Conservation (phyloP, 2,329 filamentous ascomycete genomes). For the Trichoderma afroharzianum region DNA sequence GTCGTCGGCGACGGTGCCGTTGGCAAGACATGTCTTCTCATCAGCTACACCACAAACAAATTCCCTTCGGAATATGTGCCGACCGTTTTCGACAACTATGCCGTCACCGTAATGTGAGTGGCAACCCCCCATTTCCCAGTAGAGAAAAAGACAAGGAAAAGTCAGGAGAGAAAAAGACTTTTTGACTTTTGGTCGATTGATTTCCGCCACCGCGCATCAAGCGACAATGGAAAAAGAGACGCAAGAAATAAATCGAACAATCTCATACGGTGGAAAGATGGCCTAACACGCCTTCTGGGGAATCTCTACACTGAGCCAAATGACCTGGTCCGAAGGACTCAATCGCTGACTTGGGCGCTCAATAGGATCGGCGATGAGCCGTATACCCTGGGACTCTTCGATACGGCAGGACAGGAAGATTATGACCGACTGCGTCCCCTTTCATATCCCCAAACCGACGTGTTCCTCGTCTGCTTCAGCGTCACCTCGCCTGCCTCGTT, state of each 20-base stretch:
- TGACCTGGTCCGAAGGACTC: neutral
- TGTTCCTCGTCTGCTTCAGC: constrained; percentile 98
- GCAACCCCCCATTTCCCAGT: constrained; percentile 12
- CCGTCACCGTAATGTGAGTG: constrained; percentile 97
- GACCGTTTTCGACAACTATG: constrained; percentile 99
- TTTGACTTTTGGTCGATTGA: neutral
- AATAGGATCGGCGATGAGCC: constrained; percentile 96
- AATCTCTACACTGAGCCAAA: neutral
- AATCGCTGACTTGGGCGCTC: constrained; percentile 10
- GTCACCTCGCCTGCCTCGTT: constrained; percentile 97
- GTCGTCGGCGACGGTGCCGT: constrained; percentile 99
- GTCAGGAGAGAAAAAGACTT: neutral
- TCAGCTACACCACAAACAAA: constrained; percentile 99
- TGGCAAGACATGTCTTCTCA: constrained; percentile 97
- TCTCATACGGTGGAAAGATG: neutral
- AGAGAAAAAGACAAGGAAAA: neutral
- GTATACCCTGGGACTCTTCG: constrained; percentile 94
- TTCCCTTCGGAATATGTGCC: constrained; percentile 99
- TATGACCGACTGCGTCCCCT: constrained; percentile 95
- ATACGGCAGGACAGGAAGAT: constrained; percentile 99
- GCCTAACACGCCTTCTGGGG: neutral
- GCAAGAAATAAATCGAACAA: neutral
- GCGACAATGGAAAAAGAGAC: neutral
- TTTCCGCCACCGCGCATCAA: neutral
- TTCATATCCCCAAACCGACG: constrained; percentile 97